Conservation (phyloP, 495 filamentous ascomycete genomes). For the Xylaria sp. region DNA sequence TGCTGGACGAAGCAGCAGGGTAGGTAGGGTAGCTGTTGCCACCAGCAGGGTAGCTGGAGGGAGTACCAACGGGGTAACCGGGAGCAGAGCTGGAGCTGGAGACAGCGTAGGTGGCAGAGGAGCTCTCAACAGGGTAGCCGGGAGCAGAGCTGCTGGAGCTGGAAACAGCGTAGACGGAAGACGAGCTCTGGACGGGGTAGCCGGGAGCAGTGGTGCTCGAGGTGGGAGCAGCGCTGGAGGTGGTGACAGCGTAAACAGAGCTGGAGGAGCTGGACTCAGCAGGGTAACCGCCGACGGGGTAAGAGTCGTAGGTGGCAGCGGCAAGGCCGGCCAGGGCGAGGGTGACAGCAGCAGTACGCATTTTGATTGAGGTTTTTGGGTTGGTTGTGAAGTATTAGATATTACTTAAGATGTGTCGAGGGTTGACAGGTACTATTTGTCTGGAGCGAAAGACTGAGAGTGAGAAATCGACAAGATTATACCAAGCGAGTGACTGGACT, state of each 20-base stretch:
- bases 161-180: too few species aligned
- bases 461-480: conserved; percentile 24
- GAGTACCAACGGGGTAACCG: background rate
- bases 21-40: background rate
- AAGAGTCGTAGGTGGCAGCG: conserved; percentile 27
- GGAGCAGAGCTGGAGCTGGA: too few species aligned
- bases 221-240: background rate
- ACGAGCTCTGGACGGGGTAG: background rate
- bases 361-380: conserved; percentile 26
- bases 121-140: background rate
- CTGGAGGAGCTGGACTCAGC: conserved; percentile 19
- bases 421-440: conserved; percentile 23
- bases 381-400: conserved; percentile 29
- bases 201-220: background rate
- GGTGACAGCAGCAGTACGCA: conserved; percentile 29
- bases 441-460: conserved; percentile 28
- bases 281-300: conserved; percentile 26
- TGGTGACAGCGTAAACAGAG: conserved; percentile 20
- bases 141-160: too few species aligned
- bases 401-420: conserved; percentile 31
- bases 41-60: background rate
- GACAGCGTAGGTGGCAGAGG: too few species aligned
- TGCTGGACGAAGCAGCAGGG: conserved; percentile 1
- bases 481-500: conserved; percentile 33
- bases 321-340: conserved; percentile 29